Evolutionary conservation across 768 basidiomycete genomes (phyloP), one percentile per base, ranked within the genome.

Genomic region (Boletus rubescentipes): DNA sequence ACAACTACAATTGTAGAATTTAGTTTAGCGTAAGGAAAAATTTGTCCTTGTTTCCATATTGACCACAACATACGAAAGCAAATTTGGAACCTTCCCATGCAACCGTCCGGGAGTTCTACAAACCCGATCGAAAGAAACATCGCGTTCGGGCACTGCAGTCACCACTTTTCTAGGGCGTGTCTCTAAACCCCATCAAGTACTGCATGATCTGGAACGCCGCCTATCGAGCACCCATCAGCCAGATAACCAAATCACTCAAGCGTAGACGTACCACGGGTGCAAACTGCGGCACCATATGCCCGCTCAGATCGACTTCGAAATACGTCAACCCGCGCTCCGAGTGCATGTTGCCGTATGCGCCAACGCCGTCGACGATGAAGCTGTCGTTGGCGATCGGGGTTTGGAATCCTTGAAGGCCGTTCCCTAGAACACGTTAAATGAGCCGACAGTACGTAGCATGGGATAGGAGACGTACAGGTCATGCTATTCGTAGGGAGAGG

Each of bases 281-380:
- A 65, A 81, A 87, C 69, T 85, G 82, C 5, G 86, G 86, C 3
- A 89, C 68, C 87, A 90, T 89, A 58, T 91, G 88, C 16, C 88
- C 89, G 58, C 83, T 84, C 8, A 88, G 76, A 21, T 61, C 75
- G 20, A 91, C 80, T 62, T 91, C 88, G 30, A 77, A 73, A 57
- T 83, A 89, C 0, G 87, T 83, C 59, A 90, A 66, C 12, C 82
- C 81, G 36, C 88, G 81, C 62, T 91, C 89, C 15, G 75, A 72
- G 54, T 89, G 87, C 53, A 79, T 72, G 2, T 72, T 85, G 0
- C 88, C 89, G 26, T 83, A 73, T 4, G 87, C 77, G 26, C 88
- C 88, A 40, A 89, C 75, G 16, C 83, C 85, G 51, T 87, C 85
- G 48, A 90, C 80, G 51, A 88, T 66, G 73, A 90, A 86, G 55